These are phyloP conservation scores for Trichosporon coremiiforme DNA, from an alignment of 1,284 basidiomycete species.

Conservation along the genomic window DNA sequence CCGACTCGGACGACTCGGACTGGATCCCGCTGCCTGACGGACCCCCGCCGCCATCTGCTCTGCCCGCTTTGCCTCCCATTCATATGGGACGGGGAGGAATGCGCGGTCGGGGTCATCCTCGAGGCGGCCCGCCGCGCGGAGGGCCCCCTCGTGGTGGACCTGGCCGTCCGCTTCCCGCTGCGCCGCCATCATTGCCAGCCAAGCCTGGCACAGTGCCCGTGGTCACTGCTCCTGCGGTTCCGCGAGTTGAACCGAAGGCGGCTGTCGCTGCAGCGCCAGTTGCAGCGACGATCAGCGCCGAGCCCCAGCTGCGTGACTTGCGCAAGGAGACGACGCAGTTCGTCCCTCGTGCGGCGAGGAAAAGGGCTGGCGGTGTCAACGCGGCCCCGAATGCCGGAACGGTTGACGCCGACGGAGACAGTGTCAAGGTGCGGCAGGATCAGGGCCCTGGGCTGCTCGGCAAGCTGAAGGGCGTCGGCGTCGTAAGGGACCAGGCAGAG, in stretches of 20 bases:
- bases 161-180: constrained; percentile 1
- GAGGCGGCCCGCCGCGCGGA: background rate
- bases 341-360: constrained; percentile 64
- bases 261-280: constrained; percentile 31
- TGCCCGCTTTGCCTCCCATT: background rate
- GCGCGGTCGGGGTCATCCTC: background rate
- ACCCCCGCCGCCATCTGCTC: constrained; percentile 51
- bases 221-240: constrained; percentile 28
- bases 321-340: constrained; percentile 90
- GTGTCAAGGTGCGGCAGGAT: constrained; percentile 51
- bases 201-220: constrained; percentile 25
- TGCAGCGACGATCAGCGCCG: constrained; percentile 73
- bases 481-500: constrained; percentile 25
- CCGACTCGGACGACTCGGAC: constrained; percentile 54
- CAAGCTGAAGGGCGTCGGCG: constrained; percentile 28
- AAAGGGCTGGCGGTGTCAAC: constrained; percentile 42
- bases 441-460: constrained; percentile 41
- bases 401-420: constrained; percentile 50
- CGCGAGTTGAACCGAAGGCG: constrained; percentile 39
- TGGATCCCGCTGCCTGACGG: constrained; percentile 58
- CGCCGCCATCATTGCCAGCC: constrained; percentile 46
- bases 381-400: constrained; percentile 49
- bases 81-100: background rate
- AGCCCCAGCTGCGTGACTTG: constrained; percentile 80
- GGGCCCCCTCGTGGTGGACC: background rate